Evolutionary conservation across 441 rosid species (phyloP).

Genomic region (Biscutella auriculata): DNA sequence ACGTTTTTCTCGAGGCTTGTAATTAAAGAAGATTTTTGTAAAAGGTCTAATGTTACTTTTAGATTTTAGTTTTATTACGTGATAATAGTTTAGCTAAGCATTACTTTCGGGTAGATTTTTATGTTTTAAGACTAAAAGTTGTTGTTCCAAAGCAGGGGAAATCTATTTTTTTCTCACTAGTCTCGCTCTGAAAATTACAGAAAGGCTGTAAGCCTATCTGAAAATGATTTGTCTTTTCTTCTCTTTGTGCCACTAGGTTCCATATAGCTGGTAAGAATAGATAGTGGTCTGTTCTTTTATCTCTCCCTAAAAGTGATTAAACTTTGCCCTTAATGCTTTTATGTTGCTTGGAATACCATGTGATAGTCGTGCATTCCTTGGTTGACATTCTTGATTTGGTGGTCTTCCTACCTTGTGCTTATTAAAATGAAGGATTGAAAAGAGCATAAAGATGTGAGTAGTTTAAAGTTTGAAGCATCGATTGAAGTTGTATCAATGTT

Average conservation of each 20-base stretch:
- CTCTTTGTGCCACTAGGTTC: slow-evolving; percentile 22
- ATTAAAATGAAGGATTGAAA: background rate
- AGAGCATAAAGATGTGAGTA: background rate
- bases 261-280: slow-evolving; percentile 20
- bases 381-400: slow-evolving; percentile 15
- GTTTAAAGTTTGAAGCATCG: background rate
- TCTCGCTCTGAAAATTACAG: slow-evolving; percentile 17
- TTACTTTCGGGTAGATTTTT: background rate
- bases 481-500: background rate
- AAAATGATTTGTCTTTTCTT: slow-evolving; percentile 16
- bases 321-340: slow-evolving; percentile 17
- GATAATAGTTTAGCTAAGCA: background rate
- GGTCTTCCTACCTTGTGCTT: background rate
- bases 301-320: slow-evolving; percentile 6
- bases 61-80: background rate
- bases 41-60: slow-evolving; percentile 14
- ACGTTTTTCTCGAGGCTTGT: slow-evolving; percentile 13
- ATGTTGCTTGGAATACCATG: slow-evolving; percentile 13
- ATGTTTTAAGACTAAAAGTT: background rate
- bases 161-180: background rate
- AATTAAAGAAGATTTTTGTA: slow-evolving; percentile 9
- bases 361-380: slow-evolving; percentile 14
- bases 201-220: slow-evolving; percentile 10
- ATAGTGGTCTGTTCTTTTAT: slow-evolving; percentile 13
- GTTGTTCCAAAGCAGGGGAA: slow-evolving; percentile 14